phyloP scores from a whole-genome alignment of 345 rosid genomes.

The Anastatica hierochuntica region DNA sequence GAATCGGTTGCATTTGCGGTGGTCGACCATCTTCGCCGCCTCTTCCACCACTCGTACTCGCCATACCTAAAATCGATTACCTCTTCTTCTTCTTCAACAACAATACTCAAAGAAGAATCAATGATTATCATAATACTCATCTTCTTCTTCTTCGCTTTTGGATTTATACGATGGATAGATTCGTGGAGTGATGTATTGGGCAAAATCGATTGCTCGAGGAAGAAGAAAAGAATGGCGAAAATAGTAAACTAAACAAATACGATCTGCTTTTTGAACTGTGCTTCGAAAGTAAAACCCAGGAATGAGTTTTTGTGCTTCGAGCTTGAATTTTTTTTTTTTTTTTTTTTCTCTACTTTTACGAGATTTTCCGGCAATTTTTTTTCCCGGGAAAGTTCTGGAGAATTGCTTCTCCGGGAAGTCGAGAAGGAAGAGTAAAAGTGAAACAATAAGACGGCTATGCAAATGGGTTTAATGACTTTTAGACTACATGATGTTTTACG shows the following conservation, averaged over 20 bases:
- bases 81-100: constrained; percentile 1
- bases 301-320: background rate
- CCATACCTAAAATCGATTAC: constrained; percentile 38
- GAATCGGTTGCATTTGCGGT: constrained; percentile 28
- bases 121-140: constrained; percentile 9
- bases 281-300: constrained; percentile 14
- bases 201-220: constrained; percentile 37
- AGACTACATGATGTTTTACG: constrained; percentile 12
- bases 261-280: constrained; percentile 6
- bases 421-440: background rate
- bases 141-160: background rate
- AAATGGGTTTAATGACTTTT: background rate
- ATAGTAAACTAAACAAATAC: background rate
- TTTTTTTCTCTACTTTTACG: no score
- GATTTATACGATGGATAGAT: constrained; percentile 26
- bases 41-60: constrained; percentile 73
- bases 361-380: background rate
- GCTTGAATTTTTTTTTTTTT: constrained; percentile 5
- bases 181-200: constrained; percentile 60
- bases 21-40: constrained; percentile 14
- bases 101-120: constrained; percentile 6
- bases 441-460: background rate
- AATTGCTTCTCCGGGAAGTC: constrained; percentile 2
- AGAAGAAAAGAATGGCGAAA: constrained; percentile 49
- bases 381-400: constrained; percentile 5